Conservation (phyloP, 805 yeast genomes). For the Yamadazyma tumulicola region DNA sequence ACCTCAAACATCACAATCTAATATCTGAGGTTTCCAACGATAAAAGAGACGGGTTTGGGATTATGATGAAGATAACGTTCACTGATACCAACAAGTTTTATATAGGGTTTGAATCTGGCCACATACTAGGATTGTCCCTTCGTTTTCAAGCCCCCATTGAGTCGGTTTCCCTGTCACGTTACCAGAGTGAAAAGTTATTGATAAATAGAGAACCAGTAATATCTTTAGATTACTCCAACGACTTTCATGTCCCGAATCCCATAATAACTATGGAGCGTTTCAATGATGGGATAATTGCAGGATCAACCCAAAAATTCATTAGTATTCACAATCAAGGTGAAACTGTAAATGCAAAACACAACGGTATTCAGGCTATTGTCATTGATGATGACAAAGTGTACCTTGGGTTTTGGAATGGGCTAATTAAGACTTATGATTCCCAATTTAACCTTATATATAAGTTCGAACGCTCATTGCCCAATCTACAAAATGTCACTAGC, state of each 20-base stretch:
- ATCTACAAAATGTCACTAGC: constrained; percentile 1
- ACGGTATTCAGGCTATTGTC: constrained; percentile 22
- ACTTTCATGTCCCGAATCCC: constrained; percentile 53
- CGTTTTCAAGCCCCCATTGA: constrained; percentile 5
- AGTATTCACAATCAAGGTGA: constrained; percentile 6
- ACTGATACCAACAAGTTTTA: constrained; percentile 21
- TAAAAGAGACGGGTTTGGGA: constrained; percentile 47
- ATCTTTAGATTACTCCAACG: constrained; percentile 18
- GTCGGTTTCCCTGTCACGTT: constrained; percentile 3
- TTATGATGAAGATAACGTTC: constrained; percentile 58
- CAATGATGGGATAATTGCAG: constrained; percentile 30
- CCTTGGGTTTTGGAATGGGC: constrained; percentile 53
- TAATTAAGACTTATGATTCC: constrained; percentile 19
- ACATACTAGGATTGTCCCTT: constrained; percentile 28
- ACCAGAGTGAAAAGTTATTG: constrained; percentile 10
- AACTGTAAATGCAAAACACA: constrained; percentile 10
- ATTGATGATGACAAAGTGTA: constrained; percentile 25
- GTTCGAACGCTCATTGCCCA: constrained; percentile 13
- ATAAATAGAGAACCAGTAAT: constrained; percentile 23
- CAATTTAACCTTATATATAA: constrained; percentile 9
- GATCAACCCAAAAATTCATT: constrained; percentile 48
- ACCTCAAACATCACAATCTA: constrained; percentile 7
- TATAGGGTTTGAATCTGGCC: constrained; percentile 78
- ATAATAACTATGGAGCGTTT: constrained; percentile 40
- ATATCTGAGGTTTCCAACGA: constrained; percentile 13